These are phyloP conservation scores for Lasiodiplodia citricola DNA, from an alignment of 2,329 filamentous ascomycete species.

Conservation along the genomic window DNA sequence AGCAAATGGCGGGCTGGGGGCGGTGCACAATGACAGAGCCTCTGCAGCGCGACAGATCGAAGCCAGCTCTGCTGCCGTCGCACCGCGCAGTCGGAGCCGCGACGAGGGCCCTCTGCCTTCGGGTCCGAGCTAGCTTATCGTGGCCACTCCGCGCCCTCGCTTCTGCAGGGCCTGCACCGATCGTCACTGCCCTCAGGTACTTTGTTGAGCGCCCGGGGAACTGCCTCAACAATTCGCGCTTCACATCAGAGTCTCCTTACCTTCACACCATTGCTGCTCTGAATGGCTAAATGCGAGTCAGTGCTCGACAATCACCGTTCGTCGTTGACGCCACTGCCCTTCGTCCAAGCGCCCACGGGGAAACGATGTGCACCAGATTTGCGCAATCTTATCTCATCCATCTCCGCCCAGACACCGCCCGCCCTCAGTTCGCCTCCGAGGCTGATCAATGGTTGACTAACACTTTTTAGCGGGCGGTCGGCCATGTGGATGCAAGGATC, in stretches of 20 bases:
- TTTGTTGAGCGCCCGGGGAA: constrained; percentile 25
- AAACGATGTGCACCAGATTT: constrained; percentile 9
- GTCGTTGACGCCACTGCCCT: constrained; percentile 1
- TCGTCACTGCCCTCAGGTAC: neutral
- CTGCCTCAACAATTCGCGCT: constrained; percentile 24
- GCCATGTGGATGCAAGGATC: constrained; percentile 17
- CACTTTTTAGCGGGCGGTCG: neutral
- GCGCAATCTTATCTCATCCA: constrained; percentile 19
- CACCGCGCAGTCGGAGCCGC: constrained; percentile 1
- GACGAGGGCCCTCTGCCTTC: constrained; percentile 6
- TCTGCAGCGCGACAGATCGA: neutral
- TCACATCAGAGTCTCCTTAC: constrained; percentile 24
- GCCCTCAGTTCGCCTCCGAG: neutral
- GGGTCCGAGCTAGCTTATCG: constrained; percentile 16
- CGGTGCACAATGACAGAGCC: constrained; percentile 7
- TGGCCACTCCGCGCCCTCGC: constrained; percentile 8
- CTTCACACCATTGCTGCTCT: constrained; percentile 19
- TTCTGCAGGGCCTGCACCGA: constrained; percentile 20
- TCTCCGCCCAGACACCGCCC: constrained; percentile 12
- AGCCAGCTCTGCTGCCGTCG: neutral
- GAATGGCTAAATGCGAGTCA: constrained; percentile 6
- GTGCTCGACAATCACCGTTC: neutral
- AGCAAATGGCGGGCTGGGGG: neutral
- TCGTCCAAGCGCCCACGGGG: constrained; percentile 3
- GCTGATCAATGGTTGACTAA: constrained; percentile 6